Percentiles rank a stretch among this genome's conserved stretches.
Conservation (phyloP, 2,329 filamentous ascomycete genomes). For the Cryphonectria japonica region DNA sequence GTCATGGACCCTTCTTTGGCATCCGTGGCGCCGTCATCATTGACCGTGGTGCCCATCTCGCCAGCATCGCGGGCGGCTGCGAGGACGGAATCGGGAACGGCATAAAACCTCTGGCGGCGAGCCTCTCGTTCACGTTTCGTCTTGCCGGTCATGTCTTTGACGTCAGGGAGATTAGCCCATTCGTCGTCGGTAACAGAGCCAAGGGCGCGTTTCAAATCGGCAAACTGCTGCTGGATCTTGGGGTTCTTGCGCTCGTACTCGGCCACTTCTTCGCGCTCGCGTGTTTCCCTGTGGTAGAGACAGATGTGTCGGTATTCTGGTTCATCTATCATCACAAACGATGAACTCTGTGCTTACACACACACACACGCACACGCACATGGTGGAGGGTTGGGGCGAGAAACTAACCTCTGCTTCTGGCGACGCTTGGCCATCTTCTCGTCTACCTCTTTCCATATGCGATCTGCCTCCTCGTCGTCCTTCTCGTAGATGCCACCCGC, state of each 20-base stretch:
- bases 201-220: conserved; percentile 89
- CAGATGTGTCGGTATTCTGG: conserved; percentile 74
- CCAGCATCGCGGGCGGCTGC: conserved; percentile 80
- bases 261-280: conserved; percentile 87
- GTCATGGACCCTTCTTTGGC: conserved; percentile 87
- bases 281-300: conserved; percentile 80
- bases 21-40: conserved; percentile 65
- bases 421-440: conserved; percentile 94
- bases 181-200: conserved; percentile 91
- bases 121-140: conserved; percentile 86
- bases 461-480: conserved; percentile 96
- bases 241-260: conserved; percentile 98
- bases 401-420: conserved; percentile 84
- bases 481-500: conserved; percentile 95
- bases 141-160: conserved; percentile 94
- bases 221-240: conserved; percentile 97
- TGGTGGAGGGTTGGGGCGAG: conserved; percentile 41
- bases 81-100: conserved; percentile 93
- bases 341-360: conserved; percentile 64
- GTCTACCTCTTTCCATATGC: conserved; percentile 93
- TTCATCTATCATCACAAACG: conserved; percentile 65
- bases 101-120: conserved; percentile 84
- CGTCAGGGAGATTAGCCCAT: conserved; percentile 93
- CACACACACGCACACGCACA: background rate
- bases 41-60: conserved; percentile 87